phyloP scores from a whole-genome alignment of 768 basidiomycete genomes.

The Phlegmacium glaucopus region DNA sequence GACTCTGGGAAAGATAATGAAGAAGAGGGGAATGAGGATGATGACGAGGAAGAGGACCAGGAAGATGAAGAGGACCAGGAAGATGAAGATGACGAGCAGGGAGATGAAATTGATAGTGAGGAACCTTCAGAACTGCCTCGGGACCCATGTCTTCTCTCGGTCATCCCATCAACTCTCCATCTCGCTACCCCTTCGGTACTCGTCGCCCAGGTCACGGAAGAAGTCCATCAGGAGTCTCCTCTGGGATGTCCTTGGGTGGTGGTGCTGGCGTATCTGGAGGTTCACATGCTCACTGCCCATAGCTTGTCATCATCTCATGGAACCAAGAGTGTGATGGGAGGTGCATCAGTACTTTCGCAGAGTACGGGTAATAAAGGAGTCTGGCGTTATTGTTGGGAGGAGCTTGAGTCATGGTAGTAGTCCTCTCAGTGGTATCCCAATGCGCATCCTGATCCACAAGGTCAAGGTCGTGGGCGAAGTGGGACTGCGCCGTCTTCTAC shows the following conservation, averaged over 20 bases:
- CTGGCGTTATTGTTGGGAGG: constrained; percentile 19
- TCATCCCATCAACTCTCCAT: constrained; percentile 61
- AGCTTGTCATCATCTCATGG: constrained; percentile 35
- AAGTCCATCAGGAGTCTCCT: constrained; percentile 23
- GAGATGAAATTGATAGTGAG: constrained; percentile 40
- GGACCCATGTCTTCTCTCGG: constrained; percentile 86
- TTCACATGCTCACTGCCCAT: constrained; percentile 27
- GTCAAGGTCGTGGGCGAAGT: constrained; percentile 20
- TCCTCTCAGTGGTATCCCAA: constrained; percentile 17
- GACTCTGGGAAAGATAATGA: constrained; percentile 25
- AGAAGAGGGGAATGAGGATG: constrained; percentile 21
- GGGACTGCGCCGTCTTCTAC: constrained; percentile 27
- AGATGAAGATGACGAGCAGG: constrained; percentile 31
- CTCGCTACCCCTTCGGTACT: constrained; percentile 66
- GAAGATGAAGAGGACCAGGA: too few species aligned
- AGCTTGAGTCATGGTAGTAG: constrained; percentile 32
- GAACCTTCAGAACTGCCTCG: constrained; percentile 58
- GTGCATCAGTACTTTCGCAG: constrained; percentile 42
- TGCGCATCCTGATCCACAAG: constrained; percentile 23
- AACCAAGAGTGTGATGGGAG: constrained; percentile 24
- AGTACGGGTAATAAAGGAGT: constrained; percentile 56
- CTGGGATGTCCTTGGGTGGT: constrained; percentile 15
- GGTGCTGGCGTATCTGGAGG: constrained; percentile 11
- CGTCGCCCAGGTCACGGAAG: constrained; percentile 41
- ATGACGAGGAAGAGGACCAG: constrained; percentile 25